Evolutionary conservation across 129 eudicot species (phyloP), one percentile per base, ranked within the genome.

Genomic region (Tagetes erecta): DNA sequence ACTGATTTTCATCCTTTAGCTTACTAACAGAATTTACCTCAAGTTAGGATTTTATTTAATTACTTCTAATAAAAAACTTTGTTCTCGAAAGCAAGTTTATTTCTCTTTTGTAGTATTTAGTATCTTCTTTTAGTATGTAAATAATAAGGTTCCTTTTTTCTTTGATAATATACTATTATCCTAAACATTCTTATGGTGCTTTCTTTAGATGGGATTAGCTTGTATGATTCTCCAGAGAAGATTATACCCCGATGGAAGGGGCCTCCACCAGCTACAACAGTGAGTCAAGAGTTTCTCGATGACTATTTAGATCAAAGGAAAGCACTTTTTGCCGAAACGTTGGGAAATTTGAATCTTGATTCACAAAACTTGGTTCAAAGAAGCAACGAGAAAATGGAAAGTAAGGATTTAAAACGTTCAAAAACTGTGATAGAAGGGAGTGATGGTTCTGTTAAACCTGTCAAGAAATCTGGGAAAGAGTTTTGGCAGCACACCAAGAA

Each of bases 141-240:
- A 30, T 6, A 9, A 57, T 57, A 30, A 56, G 8, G 1, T 57
- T 7, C 57, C 14, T 57, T 31, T 58, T 44, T 42, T 30, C n/a
- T 47, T 75, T 30, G 14, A 50, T 60, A n/a, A 36, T 27, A 36
- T 27, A 4, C 2, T 76, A 35, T 57, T 8, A 35, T 55, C 14
- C 64, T 80, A 33, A 72, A 40, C 42, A 64, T 27, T 66, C 68
- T 71, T 64, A 49, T 77, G 73, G 3, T 44, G n/a, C 41, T 69
- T 80, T 39, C 35, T 75, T 73, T 80, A 94, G 98, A 88, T 76
- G 98, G 98, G 46, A 90, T 94, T 67, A 94, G 98, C 78, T 35
- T 94, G 81, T 84, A 86, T 82, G 98, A 94, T 86, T 85, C 98
- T n/a, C 97, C 87, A 0, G 98, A 94, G 73, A 94, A 90, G 84